phyloP scores from a whole-genome alignment of 192 early-diverging fungal species.

The Phlyctochytrium arcticum region DNA sequence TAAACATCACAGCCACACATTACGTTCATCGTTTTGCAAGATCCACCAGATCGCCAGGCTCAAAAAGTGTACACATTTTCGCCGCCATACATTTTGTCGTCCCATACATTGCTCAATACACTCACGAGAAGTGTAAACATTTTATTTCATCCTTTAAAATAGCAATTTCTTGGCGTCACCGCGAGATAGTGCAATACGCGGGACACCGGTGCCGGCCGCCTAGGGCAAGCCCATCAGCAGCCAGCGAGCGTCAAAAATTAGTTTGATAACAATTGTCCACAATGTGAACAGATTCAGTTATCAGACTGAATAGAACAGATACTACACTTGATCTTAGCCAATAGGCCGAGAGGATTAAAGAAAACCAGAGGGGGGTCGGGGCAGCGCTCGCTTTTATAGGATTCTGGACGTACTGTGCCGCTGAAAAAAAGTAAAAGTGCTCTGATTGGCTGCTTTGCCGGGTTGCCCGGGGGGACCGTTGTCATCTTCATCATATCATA shows the following conservation, averaged over 20 bases:
- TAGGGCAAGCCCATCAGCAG: constrained; percentile 44
- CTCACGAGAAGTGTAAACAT: no score
- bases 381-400: constrained; percentile 14
- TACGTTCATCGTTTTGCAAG: no score
- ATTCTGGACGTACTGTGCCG: no score
- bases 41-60: no score
- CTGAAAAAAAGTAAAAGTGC: no score
- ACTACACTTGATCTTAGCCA: constrained; percentile 90
- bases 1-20: no score
- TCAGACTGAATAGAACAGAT: constrained; percentile 80
- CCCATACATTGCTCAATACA: no score
- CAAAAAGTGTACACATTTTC: no score
- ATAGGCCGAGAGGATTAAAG: constrained; percentile 70
- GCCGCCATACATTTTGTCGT: no score
- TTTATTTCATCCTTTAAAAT: constrained; percentile 15
- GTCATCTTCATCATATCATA: no score
- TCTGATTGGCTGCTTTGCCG: no score
- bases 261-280: constrained; percentile 48
- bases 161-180: constrained; percentile 38
- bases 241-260: constrained; percentile 54
- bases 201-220: constrained; percentile 55
- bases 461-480: no score
- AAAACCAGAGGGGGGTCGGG: constrained; percentile 20
- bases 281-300: constrained; percentile 52
- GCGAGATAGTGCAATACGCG: constrained; percentile 60